Evolutionary conservation across 192 early-diverging fungal genomes (phyloP), one percentile per base, ranked within the genome.

Genomic region (Backusella morwellensis): DNA sequence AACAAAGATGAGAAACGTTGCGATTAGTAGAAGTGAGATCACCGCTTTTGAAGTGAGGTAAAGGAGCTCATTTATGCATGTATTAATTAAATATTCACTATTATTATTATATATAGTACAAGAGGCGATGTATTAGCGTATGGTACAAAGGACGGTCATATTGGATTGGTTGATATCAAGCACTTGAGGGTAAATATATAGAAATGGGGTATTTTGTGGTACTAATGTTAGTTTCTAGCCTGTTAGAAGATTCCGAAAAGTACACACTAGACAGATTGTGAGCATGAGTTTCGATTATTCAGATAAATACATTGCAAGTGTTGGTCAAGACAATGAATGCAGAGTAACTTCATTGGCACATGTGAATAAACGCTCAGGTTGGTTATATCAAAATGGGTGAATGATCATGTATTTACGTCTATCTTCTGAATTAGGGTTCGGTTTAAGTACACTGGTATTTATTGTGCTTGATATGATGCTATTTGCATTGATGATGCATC

Each of bases 71-170:
- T 56, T 23, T 40, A 40, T 9, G 12, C 1, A 11, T 8, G 11
- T 40, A 40, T 40, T 40, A 11, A 40, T 40, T 40, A 11, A 40
- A 11, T 40, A 40, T 40, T 40, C 42, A 17, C 42, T 17, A 11
- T 56, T 11, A 7, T 56, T 11, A 7, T 59, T 59, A 56, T 59
- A 29, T 2, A 56, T 34, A 32, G 40, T 54, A 9, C 44, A n/a
- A 35, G 26, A 29, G 75, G 75, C 23, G 68, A 77, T 35, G 9
- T 59, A 35, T 38, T 77, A 8, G 75, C 75, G 23, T 77, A 77
- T 59, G 75, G 47, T 1, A 36, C 68, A 23, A 77, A 34, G 0
- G 75, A 77, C 29, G 32, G 69, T 2, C 12, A 40, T 35, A 36
- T 77, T 15, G 75, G 75, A 32, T 42, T 77, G 0, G 44, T 77